Base-by-base conservation (phyloP, 345 rosid genomes). In the Arabidopsis arenosa region DNA sequence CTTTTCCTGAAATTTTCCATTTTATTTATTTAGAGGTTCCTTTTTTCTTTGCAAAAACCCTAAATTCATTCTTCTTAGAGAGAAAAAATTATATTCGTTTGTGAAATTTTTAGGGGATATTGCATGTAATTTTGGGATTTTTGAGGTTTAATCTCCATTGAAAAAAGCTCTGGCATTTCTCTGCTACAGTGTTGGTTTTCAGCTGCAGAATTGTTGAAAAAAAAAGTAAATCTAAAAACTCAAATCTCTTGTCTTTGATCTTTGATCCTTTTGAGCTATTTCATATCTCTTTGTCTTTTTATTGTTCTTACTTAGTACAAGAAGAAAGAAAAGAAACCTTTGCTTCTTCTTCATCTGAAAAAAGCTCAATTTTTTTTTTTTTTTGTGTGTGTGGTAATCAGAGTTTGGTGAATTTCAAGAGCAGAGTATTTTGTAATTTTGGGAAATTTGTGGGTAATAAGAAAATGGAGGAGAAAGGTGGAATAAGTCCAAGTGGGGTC, bases 391-490 rank as follows among this genome's bases (percentile, higher is more conserved):
- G 26, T 23, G 26, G 2, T 18, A 12, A 23, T 40, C 66, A 61
- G 48, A 41, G 44, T 17, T 62, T 60, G 26, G 53, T 66, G 35
- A 56, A 43, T 44, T 76, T 76, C 12, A 47, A 37, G 33, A 12
- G 33, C 12, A 59, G 4, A 74, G 57, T 37, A 60, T 63, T 69
- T n/a, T 36, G 5, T 53, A 26, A 7, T 68, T 55, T 60, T 74
- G 47, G 17, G 45, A n/a, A 40, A 15, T 68, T 69, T 43, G 74
- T 49, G 56, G 68, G 63, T 11, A 47, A 37, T 63, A 72, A 80
- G 26, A 44, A 66, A 75, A 94, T 92, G 97, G 97, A 88, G 77
- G 88, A 77, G 72, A 88, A 80, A 53, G 85, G 80, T 72, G 92
- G 77, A 73, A 76, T 79, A 15, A 75, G 73, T 71, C 81, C 84